These are phyloP conservation scores for Rhodotorula sp. DNA, from an alignment of 1,284 basidiomycete species.

Conservation along the genomic window DNA sequence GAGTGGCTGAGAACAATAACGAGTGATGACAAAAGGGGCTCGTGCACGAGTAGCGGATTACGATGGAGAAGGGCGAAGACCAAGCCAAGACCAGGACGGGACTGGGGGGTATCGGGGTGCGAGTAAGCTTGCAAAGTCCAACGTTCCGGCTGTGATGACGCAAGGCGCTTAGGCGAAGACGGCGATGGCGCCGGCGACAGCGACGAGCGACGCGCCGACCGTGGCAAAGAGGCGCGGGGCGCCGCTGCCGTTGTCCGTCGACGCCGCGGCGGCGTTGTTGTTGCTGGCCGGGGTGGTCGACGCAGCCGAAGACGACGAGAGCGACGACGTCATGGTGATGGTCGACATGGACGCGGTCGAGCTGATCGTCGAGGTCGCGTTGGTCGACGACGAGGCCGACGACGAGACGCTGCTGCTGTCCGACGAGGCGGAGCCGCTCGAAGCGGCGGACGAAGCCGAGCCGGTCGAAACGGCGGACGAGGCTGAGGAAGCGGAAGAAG, in stretches of 20 bases:
- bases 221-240: neutral
- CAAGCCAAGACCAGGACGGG: no score
- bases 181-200: neutral
- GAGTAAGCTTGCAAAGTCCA: no score
- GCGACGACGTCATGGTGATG: constrained; percentile 6
- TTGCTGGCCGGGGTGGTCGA: neutral
- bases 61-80: no score
- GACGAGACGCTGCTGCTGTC: neutral
- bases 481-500: neutral
- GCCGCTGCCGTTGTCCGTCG: neutral
- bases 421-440: neutral
- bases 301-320: neutral
- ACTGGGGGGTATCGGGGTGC: no score
- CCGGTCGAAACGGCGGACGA: neutral
- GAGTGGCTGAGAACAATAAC: no score
- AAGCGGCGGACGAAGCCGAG: neutral
- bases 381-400: neutral
- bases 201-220: neutral
- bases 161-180: constrained; percentile 4
- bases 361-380: constrained; percentile 5
- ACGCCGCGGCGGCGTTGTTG: neutral
- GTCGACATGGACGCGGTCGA: constrained; percentile 2
- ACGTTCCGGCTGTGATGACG: no score
- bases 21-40: no score
- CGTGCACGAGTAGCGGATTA: no score